Base-by-base conservation (phyloP, 2,329 filamentous ascomycete genomes). In the Endothia cerciana region DNA sequence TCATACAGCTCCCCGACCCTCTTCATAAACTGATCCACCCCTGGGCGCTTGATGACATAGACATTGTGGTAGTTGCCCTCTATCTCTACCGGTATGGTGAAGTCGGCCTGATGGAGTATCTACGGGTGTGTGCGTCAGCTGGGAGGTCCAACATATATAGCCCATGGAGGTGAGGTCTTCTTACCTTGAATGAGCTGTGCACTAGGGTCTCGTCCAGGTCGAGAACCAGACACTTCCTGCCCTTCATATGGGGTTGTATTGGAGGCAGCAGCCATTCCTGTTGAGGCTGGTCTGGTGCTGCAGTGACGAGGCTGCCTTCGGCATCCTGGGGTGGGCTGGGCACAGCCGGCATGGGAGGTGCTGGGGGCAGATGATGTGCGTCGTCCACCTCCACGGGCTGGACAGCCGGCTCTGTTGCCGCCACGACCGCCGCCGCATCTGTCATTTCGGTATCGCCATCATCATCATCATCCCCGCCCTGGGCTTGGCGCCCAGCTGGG, bases 61-160 rank as follows among this genome's bases (percentile, higher is more conserved):
- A 99, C 96, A 74, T 99, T 99, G 80, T 99, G 95, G 76, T 96
- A 98, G 78, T 97, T 96, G 65, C 95, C 95, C 81, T 99, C 95
- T 70, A 99, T 99, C 75, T 99, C 95, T 38, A 99, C 95, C 0
- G 95, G 95, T 75, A 99, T 98, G 6, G 95, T 99, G 76, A 99
- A 98, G 79, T 99, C 95, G 66, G 95, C 95, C 83, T 98, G 94
- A 74, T 98, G 94, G 56, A 99, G 85, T 71, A 98, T 95, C 94
- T 98, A 74, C 63, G 25, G 7, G 15, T 15, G 15, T 0, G 36
- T 58, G 15, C 0, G 36, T 58, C 53, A 40, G 38, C 55, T 17
- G 64, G 53, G 30, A 13, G 41, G 45, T 28, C 22, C 30, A n/a
- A 19, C 4, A 22, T 41, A 60, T 6, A 22, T 11, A 38, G 19